phyloP scores from a whole-genome alignment of 805 yeast species.

The Starmera quercuum region DNA sequence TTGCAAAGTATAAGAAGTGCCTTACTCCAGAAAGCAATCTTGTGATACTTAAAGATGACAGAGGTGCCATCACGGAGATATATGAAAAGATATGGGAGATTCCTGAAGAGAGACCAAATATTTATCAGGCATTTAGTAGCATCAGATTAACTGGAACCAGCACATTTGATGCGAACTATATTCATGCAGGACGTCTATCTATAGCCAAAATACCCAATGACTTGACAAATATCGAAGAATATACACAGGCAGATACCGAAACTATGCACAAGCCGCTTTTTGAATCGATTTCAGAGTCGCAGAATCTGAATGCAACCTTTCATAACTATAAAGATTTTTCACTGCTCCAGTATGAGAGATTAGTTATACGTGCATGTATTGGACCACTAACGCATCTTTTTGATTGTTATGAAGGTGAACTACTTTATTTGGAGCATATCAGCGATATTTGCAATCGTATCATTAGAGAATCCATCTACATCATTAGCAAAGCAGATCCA shows the following conservation, averaged over 20 bases:
- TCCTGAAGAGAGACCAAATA: slow-evolving; percentile 37
- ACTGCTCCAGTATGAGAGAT: slow-evolving; percentile 53
- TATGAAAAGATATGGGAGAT: slow-evolving; percentile 47
- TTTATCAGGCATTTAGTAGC: slow-evolving; percentile 42
- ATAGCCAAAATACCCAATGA: slow-evolving; percentile 39
- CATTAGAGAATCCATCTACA: slow-evolving; percentile 40
- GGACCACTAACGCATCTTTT: slow-evolving; percentile 62
- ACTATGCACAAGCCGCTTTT: slow-evolving; percentile 10
- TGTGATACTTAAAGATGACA: slow-evolving; percentile 62
- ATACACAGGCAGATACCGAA: background rate
- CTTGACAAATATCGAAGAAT: background rate
- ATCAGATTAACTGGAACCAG: slow-evolving; percentile 52
- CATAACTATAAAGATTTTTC: slow-evolving; percentile 28
- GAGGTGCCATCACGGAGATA: slow-evolving; percentile 53
- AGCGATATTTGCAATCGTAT: slow-evolving; percentile 29
- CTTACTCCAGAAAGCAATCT: slow-evolving; percentile 43
- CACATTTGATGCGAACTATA: slow-evolving; percentile 37
- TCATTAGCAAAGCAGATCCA: slow-evolving; percentile 25
- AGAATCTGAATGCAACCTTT: slow-evolving; percentile 22
- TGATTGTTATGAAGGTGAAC: slow-evolving; percentile 59
- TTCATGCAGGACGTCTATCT: slow-evolving; percentile 47
- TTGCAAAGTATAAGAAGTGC: slow-evolving; percentile 35
- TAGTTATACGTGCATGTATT: slow-evolving; percentile 60
- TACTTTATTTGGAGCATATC: slow-evolving; percentile 33
- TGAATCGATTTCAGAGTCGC: slow-evolving; percentile 16